phyloP scores from a whole-genome alignment of 1,284 basidiomycete genomes.

The Apiotrichum akiyoshidainum region DNA sequence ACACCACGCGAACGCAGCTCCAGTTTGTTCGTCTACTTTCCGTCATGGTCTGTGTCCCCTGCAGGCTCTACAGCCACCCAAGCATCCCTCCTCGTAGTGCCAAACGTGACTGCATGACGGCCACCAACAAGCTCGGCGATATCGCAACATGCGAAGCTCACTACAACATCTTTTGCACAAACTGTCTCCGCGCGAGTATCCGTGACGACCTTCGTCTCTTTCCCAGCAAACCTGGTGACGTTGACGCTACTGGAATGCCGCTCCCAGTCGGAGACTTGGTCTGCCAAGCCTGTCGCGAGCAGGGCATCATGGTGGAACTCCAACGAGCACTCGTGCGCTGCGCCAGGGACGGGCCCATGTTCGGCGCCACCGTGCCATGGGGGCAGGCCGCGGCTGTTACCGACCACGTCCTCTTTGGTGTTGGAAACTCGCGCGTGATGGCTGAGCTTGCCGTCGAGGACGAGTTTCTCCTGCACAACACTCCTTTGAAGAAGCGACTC shows the following conservation, averaged over 20 bases:
- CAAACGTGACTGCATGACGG: constrained; percentile 8
- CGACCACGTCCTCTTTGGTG: constrained; percentile 18
- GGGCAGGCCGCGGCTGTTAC: not conserved
- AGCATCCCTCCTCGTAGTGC: not conserved
- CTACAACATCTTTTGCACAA: constrained; percentile 19
- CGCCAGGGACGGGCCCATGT: constrained; percentile 11
- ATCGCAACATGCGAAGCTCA: constrained; percentile 27
- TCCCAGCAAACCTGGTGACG: constrained; percentile 1
- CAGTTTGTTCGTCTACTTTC: constrained; percentile 2
- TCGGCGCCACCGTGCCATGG: constrained; percentile 13
- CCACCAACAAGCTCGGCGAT: constrained; percentile 16
- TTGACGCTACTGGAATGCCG: constrained; percentile 14
- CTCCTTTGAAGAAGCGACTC: constrained; percentile 23
- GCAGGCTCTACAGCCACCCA: constrained; percentile 1
- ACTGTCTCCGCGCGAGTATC: constrained; percentile 18
- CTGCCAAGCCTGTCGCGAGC: constrained; percentile 23
- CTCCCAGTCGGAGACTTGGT: constrained; percentile 4
- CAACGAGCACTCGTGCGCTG: constrained; percentile 15
- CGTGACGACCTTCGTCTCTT: constrained; percentile 8
- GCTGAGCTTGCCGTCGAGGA: constrained; percentile 26
- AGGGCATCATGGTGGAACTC: constrained; percentile 4
- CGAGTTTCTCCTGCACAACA: constrained; percentile 28
- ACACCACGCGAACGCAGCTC: not conserved
- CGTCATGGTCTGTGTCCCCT: constrained; percentile 12
- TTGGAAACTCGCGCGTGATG: constrained; percentile 8